phyloP scores from a whole-genome alignment of 2,329 filamentous ascomycete species.

The Pestalotiopsis sp. region DNA sequence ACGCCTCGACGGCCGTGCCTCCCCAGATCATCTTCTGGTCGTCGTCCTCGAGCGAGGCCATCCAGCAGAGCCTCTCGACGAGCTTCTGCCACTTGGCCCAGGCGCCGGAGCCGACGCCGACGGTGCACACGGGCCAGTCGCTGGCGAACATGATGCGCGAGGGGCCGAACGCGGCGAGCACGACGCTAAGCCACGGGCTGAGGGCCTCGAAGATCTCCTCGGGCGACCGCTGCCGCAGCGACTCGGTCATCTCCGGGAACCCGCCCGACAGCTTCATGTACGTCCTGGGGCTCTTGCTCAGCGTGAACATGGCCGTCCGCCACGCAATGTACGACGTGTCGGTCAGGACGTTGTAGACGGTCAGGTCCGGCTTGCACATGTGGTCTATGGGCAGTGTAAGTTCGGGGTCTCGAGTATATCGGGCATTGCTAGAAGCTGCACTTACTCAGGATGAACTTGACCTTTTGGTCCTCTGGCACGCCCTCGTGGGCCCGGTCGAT shows the following conservation, averaged over 20 bases:
- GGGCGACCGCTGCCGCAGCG: conserved; percentile 49
- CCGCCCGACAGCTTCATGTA: conserved; percentile 92
- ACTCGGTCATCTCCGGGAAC: conserved; percentile 75
- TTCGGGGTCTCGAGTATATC: conserved; percentile 3
- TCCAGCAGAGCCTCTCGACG: conserved; percentile 68
- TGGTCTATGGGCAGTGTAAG: conserved; percentile 64
- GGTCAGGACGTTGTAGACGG: conserved; percentile 56
- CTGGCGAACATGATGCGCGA: conserved; percentile 84
- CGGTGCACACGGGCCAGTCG: conserved; percentile 91
- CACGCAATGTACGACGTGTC: conserved; percentile 68
- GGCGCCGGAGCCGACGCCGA: conserved; percentile 55
- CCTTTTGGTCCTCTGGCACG: conserved; percentile 60
- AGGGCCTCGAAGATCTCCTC: conserved; percentile 65
- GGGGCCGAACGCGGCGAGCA: conserved; percentile 74
- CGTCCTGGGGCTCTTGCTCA: conserved; percentile 66
- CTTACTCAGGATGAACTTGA: conserved; percentile 72
- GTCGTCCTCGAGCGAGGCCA: conserved; percentile 61
- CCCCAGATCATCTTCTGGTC: conserved; percentile 72
- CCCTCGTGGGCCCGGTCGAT: conserved; percentile 67
- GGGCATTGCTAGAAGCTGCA: conserved; percentile 20
- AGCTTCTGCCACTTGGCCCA: conserved; percentile 78
- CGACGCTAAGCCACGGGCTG: conserved; percentile 71
- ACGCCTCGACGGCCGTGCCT: conserved; percentile 72
- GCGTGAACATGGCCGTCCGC: conserved; percentile 67
- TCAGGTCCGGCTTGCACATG: conserved; percentile 84